phyloP scores from a whole-genome alignment of 2,329 filamentous ascomycete genomes.

The Hypoxylon sp. region DNA sequence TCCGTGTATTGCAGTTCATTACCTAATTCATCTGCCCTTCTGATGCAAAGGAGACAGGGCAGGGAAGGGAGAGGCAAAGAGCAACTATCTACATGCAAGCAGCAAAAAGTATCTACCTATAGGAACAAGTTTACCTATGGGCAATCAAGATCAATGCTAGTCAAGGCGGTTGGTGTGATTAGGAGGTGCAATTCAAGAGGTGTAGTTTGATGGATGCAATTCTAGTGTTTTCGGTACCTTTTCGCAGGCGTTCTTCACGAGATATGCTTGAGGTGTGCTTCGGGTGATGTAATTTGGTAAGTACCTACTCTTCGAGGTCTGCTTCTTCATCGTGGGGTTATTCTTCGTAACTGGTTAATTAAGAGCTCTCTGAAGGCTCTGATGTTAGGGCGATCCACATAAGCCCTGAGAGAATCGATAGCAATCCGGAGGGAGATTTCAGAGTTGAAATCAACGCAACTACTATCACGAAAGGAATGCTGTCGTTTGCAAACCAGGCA shows the following conservation, averaged over 20 bases:
- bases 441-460: slow-evolving; percentile 49
- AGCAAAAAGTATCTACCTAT: slow-evolving; percentile 3
- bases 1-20: slow-evolving; percentile 4
- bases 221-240: not conserved
- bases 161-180: not conserved
- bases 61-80: not conserved
- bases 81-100: slow-evolving; percentile 16
- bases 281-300: not conserved
- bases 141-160: not conserved
- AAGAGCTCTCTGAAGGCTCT: slow-evolving; percentile 32
- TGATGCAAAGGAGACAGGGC: slow-evolving; percentile 2
- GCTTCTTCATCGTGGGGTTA: slow-evolving; percentile 20
- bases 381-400: slow-evolving; percentile 15
- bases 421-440: slow-evolving; percentile 51
- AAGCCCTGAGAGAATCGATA: slow-evolving; percentile 49
- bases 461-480: slow-evolving; percentile 29
- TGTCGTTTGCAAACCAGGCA: slow-evolving; percentile 44
- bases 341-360: slow-evolving; percentile 31
- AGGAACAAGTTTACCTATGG: not conserved
- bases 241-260: not conserved
- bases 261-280: not conserved
- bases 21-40: slow-evolving; percentile 1
- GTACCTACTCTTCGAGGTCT: not conserved
- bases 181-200: not conserved
- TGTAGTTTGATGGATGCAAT: not conserved